A percentile compares a stretch with the other conserved stretches of the same genome.
These are phyloP conservation scores for Leucocoprinus birnbaumii DNA, from an alignment of 768 basidiomycete genomes.

Conservation along the genomic window DNA sequence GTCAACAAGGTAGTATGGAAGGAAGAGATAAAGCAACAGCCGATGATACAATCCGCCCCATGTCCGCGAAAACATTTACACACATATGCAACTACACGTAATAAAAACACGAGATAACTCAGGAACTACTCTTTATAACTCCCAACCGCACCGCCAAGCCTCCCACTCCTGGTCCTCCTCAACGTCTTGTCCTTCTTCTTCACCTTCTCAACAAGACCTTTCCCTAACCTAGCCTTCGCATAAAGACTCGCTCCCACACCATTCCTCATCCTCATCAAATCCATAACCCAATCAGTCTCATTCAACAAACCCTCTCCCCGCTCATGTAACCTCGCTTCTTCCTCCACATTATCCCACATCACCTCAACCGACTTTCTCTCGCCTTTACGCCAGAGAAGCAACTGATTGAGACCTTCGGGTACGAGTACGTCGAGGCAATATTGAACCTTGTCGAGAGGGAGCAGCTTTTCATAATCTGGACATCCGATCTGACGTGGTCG, in stretches of 20 bases:
- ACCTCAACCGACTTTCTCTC: conserved; percentile 48
- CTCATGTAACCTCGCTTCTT: conserved; percentile 55
- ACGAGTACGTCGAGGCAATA: conserved; percentile 73
- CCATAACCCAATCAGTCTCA: conserved; percentile 70
- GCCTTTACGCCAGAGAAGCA: conserved; percentile 71
- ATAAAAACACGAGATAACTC: background rate
- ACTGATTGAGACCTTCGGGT: conserved; percentile 68
- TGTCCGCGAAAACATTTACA: background rate
- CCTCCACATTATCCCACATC: conserved; percentile 35
- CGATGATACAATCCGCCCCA: background rate
- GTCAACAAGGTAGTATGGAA: too few species aligned
- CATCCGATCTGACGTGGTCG: conserved; percentile 13
- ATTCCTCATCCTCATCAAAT: conserved; percentile 47
- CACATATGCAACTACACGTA: background rate
- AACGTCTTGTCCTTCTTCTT: conserved; percentile 11
- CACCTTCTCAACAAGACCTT: background rate
- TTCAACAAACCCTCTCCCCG: conserved; percentile 43
- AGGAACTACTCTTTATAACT: conserved; percentile 9
- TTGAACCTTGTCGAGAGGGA: conserved; percentile 49
- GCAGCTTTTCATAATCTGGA: conserved; percentile 19
- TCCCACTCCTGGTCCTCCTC: conserved; percentile 11
- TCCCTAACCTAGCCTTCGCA: conserved; percentile 11
- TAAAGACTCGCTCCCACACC: conserved; percentile 15
- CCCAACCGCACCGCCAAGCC: conserved; percentile 8
- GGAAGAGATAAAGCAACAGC: too few species aligned